These are phyloP conservation scores for Babesia caballi DNA, from an alignment of 169 alveolate species.

Conservation along the genomic window DNA sequence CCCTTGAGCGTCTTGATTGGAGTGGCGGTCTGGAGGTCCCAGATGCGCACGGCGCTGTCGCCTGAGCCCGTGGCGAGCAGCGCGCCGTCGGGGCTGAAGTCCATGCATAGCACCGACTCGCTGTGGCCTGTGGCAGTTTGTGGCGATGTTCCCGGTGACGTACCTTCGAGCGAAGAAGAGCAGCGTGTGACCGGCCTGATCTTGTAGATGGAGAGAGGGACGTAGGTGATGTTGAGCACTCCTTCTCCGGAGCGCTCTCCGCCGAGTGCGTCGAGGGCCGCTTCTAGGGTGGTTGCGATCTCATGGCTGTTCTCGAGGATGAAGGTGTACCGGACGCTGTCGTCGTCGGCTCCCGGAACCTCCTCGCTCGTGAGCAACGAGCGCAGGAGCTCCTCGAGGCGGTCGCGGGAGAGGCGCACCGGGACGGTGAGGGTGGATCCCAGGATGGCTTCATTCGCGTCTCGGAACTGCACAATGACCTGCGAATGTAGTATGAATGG, in stretches of 20 bases:
- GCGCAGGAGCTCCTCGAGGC: constrained; percentile 67
- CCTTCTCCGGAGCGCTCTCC: constrained; percentile 74
- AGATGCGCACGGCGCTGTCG: constrained; percentile 88
- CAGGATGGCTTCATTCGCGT: constrained; percentile 40
- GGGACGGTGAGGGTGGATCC: constrained; percentile 67
- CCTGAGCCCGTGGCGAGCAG: constrained; percentile 92
- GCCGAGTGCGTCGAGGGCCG: constrained; percentile 53
- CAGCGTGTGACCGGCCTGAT: constrained; percentile 89
- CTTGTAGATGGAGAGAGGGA: constrained; percentile 80
- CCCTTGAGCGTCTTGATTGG: constrained; percentile 86
- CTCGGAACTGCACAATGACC: constrained; percentile 65
- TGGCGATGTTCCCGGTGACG: background rate
- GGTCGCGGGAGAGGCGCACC: constrained; percentile 67
- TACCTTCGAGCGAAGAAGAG: constrained; percentile 86
- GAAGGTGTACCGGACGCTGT: constrained; percentile 66
- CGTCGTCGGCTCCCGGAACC: constrained; percentile 57
- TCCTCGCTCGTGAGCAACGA: constrained; percentile 61
- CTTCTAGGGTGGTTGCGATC: constrained; percentile 67
- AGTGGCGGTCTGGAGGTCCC: constrained; percentile 93
- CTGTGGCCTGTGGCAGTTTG: constrained; percentile 74
- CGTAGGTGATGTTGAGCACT: constrained; percentile 74
- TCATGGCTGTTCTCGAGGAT: constrained; percentile 71
- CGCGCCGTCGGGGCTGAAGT: constrained; percentile 90
- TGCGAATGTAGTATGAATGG: background rate
- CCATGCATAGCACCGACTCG: constrained; percentile 84